Conservation (phyloP, 1,139 yeast species). For the Taphrina betulina region DNA sequence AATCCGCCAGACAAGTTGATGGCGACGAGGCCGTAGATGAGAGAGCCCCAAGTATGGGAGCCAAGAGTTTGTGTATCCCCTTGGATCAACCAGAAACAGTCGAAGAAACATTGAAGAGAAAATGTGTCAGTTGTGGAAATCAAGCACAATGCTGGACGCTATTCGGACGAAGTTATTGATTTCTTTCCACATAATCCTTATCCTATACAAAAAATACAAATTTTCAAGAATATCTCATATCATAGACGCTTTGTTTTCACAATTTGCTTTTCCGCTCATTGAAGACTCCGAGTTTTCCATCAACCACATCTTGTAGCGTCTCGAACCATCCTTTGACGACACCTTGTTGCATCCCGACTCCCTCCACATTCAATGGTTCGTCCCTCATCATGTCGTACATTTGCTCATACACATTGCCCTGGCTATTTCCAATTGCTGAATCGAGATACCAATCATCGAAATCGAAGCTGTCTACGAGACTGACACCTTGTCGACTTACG, state of each 20-base stretch:
- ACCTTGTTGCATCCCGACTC: conserved; percentile 25
- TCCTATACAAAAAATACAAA: too few species aligned
- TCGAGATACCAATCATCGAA: conserved; percentile 80
- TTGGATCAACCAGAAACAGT: conserved; percentile 57
- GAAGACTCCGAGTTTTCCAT: conserved; percentile 24
- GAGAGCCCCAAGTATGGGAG: conserved; percentile 98
- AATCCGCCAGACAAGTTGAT: conserved; percentile 78
- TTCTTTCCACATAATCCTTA: too few species aligned
- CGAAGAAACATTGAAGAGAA: conserved; percentile 62
- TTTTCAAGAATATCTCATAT: too few species aligned
- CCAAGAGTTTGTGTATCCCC: conserved; percentile 96
- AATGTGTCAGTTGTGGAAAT: conserved; percentile 80
- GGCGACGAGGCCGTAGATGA: conserved; percentile 88
- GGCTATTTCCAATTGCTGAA: conserved; percentile 77
- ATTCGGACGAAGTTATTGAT: conserved; percentile 90
- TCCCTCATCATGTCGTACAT: conserved; percentile 50
- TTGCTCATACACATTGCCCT: conserved; percentile 83
- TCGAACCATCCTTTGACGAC: conserved; percentile 31
- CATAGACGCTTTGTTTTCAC: too few species aligned
- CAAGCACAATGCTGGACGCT: conserved; percentile 78
- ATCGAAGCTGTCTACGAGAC: conserved; percentile 86
- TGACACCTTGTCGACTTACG: conserved; percentile 67
- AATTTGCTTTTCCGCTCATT: conserved; percentile 24
- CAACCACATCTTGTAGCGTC: conserved; percentile 23
- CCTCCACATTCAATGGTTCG: conserved; percentile 30